Percentiles rank a stretch among this genome's conserved stretches.
phyloP scores from a whole-genome alignment of 371 early-diverging fungal species.

The Mortierella sp. region DNA sequence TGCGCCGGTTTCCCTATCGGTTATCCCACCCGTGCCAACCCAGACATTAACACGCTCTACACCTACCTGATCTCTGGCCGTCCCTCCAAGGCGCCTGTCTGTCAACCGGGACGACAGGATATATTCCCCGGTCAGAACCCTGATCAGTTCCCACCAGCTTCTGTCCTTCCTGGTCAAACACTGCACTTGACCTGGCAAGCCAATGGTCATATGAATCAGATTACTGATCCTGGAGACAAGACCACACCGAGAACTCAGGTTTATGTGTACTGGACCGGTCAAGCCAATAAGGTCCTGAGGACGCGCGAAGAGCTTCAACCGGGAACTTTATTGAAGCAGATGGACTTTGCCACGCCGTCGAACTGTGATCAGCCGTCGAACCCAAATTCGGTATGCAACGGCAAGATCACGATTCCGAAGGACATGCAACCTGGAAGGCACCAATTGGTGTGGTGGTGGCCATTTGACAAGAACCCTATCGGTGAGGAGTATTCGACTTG shows the following conservation, averaged over 20 bases:
- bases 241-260: slow-evolving; percentile 38
- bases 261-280: slow-evolving; percentile 55
- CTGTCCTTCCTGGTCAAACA: slow-evolving; percentile 58
- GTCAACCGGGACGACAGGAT: slow-evolving; percentile 56
- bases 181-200: slow-evolving; percentile 61
- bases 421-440: slow-evolving; percentile 55
- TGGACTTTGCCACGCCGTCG: slow-evolving; percentile 47
- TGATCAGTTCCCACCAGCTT: slow-evolving; percentile 54
- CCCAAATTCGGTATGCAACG: slow-evolving; percentile 60
- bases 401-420: slow-evolving; percentile 57
- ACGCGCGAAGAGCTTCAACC: slow-evolving; percentile 44
- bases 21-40: slow-evolving; percentile 60
- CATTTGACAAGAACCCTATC: slow-evolving; percentile 62
- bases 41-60: slow-evolving; percentile 59
- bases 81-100: slow-evolving; percentile 54
- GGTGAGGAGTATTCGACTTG: slow-evolving; percentile 70
- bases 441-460: slow-evolving; percentile 68
- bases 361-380: slow-evolving; percentile 49
- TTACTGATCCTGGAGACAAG: background rate
- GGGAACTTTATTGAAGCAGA: slow-evolving; percentile 14
- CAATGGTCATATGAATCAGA: slow-evolving; percentile 60
- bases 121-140: slow-evolving; percentile 36
- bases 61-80: slow-evolving; percentile 59
- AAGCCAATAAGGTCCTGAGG: slow-evolving; percentile 49
- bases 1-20: slow-evolving; percentile 62